Base-by-base conservation (phyloP, 1,139 yeast genomes). In the Lodderomyces metapsilosis region DNA sequence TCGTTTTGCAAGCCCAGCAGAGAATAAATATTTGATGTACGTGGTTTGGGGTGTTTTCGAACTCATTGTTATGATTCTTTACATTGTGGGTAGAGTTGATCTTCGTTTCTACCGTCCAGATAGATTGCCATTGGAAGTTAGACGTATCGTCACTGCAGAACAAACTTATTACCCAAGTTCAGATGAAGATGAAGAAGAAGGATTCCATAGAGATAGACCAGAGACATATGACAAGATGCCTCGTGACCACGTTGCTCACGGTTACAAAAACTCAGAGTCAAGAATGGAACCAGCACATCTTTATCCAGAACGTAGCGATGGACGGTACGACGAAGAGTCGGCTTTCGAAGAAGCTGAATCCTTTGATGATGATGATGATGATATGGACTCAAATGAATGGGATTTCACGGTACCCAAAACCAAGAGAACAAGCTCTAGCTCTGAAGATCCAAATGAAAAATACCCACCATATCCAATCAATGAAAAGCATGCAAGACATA, bases 101-200 rank as follows among this genome's bases (percentile, higher is more conserved):
- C 63, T 71, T 48, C 55, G 77, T 45, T 71, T 71, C 57, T 71
- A 71, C 58, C 64, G 73, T 48, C 76, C 77, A 34, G 76, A 71
- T 54, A 52, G 57, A 11, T 64, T 71, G 46, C 76, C 76, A 2
- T 52, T 51, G 13, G 57, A 54, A 43, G 71, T 70, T 34, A 57
- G 73, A 48, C 54, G 62, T 11, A 68, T 70, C 48, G 57, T 68
- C 37, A 69, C 75, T 2, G 75, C 75, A 2, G 71, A 69, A 47
- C 74, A 68, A 49, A 58, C 67, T 3, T 55, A 47, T 30, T 47
- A 51, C 27, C 54, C 53, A 27, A 53, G 64, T 12, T 58, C 52
- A 18, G 53, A 51, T 28, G 59, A 54, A 37, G 55, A 48, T 38
- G 57, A 54, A 17, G 57, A 54, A 17, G 51, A 49, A 12, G 52